A percentile compares a stretch with the other conserved stretches of the same genome.
These are phyloP conservation scores for Hypomyces rosellus DNA, from an alignment of 2,329 filamentous ascomycete species.

Conservation along the genomic window DNA sequence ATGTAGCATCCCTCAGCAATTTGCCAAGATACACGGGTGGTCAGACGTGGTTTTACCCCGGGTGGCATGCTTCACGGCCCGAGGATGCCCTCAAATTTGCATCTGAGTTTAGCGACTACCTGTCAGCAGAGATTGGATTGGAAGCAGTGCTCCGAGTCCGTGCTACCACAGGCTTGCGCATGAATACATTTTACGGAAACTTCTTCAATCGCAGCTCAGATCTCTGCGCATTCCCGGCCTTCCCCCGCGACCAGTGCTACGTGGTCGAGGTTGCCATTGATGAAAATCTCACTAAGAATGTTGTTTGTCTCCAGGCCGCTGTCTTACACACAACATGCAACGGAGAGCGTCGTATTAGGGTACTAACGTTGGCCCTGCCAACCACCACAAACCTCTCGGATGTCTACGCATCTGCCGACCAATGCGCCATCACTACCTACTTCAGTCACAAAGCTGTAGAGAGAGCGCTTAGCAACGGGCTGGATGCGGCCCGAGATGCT, in stretches of 20 bases:
- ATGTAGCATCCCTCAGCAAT: conserved; percentile 93
- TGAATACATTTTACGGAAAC: conserved; percentile 98
- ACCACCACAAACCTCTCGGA: conserved; percentile 88
- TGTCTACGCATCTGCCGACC: conserved; percentile 90
- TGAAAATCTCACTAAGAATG: conserved; percentile 83
- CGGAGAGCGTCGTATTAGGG: conserved; percentile 88
- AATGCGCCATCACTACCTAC: conserved; percentile 86
- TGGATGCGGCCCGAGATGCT: conserved; percentile 86
- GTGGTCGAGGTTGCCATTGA: conserved; percentile 98
- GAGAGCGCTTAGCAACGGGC: conserved; percentile 72
- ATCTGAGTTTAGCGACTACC: conserved; percentile 89
- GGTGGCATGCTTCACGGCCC: conserved; percentile 87
- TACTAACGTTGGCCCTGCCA: conserved; percentile 86
- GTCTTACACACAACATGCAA: conserved; percentile 98
- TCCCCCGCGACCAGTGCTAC: conserved; percentile 94
- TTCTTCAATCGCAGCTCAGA: conserved; percentile 99
- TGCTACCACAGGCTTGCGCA: conserved; percentile 87
- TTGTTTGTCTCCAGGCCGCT: conserved; percentile 88
- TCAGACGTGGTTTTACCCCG: conserved; percentile 97
- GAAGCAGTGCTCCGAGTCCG: conserved; percentile 94
- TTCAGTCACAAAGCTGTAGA: conserved; percentile 98
- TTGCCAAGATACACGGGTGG: conserved; percentile 93
- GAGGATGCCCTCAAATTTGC: conserved; percentile 99
- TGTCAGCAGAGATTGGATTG: conserved; percentile 93
- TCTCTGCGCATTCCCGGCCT: conserved; percentile 94